Evolutionary conservation across 1,284 basidiomycete species (phyloP).

Genomic region (Ganoderma lingzhi): DNA sequence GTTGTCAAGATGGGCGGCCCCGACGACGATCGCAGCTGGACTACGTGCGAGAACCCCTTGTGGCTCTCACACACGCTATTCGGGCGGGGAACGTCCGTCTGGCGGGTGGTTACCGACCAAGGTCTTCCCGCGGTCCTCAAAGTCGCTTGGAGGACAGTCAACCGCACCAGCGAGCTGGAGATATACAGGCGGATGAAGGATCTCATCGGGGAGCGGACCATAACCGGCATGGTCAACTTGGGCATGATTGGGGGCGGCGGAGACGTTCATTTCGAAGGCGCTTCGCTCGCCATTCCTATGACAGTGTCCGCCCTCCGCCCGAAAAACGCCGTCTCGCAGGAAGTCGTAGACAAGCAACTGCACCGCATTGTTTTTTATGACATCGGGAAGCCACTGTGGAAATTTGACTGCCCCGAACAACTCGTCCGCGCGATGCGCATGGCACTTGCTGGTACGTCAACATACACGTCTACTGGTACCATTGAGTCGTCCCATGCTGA

Average conservation of each 20-base stretch:
- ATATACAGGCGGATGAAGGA: background rate
- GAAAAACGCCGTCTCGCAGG: background rate
- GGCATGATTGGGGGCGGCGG: background rate
- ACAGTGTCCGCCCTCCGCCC: background rate
- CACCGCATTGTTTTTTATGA: background rate
- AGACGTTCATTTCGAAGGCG: background rate
- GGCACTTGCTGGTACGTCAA: background rate
- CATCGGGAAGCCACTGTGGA: background rate
- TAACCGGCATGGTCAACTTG: background rate
- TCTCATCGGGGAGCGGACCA: background rate
- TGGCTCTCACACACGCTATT: background rate
- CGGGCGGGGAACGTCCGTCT: constrained; percentile 1
- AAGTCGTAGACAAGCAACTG: background rate
- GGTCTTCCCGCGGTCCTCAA: background rate
- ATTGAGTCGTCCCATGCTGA: too few relatives aligned
- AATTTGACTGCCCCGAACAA: background rate
- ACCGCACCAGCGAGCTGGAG: background rate
- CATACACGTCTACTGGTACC: too few relatives aligned
- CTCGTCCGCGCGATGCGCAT: background rate
- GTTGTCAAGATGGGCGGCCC: background rate
- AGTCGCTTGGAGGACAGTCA: background rate
- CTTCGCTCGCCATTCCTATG: background rate
- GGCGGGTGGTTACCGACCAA: background rate
- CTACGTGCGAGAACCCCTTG: background rate
- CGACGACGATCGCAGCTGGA: background rate